A percentile compares a stretch with the other conserved stretches of the same genome.
These are phyloP conservation scores for Saprolegnia parasitica DNA, from an alignment of 352 stramenopile species.

Conservation along the genomic window DNA sequence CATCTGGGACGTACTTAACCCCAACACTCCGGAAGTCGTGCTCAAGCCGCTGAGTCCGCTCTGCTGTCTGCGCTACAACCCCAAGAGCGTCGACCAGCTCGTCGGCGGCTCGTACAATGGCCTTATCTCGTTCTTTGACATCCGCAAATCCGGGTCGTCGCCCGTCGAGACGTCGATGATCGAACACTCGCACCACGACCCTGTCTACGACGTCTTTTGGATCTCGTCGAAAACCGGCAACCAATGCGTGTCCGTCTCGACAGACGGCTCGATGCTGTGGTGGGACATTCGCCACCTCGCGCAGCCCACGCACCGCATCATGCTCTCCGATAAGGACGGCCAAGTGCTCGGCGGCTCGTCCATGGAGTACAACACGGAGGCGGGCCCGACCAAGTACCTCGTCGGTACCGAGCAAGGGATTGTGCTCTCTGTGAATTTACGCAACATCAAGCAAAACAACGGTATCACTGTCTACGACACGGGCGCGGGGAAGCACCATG, in stretches of 20 bases:
- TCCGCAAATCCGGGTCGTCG: conserved; percentile 86
- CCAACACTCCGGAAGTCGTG: conserved; percentile 94
- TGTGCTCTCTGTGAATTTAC: conserved; percentile 92
- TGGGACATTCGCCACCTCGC: conserved; percentile 87
- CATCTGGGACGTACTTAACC: conserved; percentile 97
- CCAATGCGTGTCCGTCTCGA: conserved; percentile 95
- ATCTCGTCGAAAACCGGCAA: conserved; percentile 95
- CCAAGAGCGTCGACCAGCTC: conserved; percentile 94
- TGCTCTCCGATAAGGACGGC: conserved; percentile 72
- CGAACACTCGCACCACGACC: conserved; percentile 96
- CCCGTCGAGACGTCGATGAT: conserved; percentile 92
- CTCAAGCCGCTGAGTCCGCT: conserved; percentile 87
- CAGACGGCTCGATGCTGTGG: conserved; percentile 91
- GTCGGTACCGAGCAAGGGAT: conserved; percentile 97
- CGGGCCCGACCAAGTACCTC: conserved; percentile 95
- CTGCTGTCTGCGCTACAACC: conserved; percentile 93
- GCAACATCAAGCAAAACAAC: conserved; percentile 96
- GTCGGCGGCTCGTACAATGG: conserved; percentile 96
- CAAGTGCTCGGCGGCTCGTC: conserved; percentile 90
- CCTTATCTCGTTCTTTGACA: conserved; percentile 95
- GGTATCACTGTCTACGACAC: conserved; percentile 95
- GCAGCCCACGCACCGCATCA: conserved; percentile 75
- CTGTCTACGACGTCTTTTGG: conserved; percentile 96
- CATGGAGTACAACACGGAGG: conserved; percentile 97
- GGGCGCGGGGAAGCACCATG: conserved; percentile 92